Base-by-base conservation (phyloP, 2,329 filamentous ascomycete genomes). In the Tolypocladium album region DNA sequence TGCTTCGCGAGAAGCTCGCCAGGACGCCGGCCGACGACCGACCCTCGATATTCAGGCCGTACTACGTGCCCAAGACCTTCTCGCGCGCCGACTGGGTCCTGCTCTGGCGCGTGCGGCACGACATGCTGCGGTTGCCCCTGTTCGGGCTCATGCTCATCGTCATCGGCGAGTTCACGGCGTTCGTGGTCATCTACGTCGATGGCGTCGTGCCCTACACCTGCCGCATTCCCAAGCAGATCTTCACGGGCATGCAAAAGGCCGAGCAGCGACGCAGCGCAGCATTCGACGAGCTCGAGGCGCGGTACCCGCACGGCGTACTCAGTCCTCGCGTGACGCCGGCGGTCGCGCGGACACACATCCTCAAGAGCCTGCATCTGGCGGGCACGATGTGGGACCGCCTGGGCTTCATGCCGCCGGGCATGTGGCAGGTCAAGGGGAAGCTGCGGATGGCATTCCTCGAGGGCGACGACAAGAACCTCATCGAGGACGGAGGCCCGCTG, bases 101-200 rank as follows among this genome's bases (percentile, higher is more conserved):
- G 2, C 73, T 88, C 57, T 76, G 77, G 62, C 83, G 93, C 61
- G 87, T 86, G 50, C 77, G 79, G 50, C 82, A 88, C 67, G 94
- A 97, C 71, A 75, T 90, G 55, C 76, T 84, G n/a, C 86, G 91
- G 31, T 78, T 97, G 58, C 90, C 92, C 0, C 72, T 89, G 1
- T 97, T 99, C 70, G 86, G 78, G 0, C 62, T 96, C 3, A 76
- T 97, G 57, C 79, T 96, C 8, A 67, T 93, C 1, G 63, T 96
- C 20, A 90, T 89, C 70, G 93, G 92, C 34, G 93, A 97, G 74
- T 88, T 96, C 75, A 90, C 92, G 1, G 91, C 92, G 0, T 69
- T 97, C 7, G 74, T 95, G 7, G 88, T 96, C 1, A 76, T 92
- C 8, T 82, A 85, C 39, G 76, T 96, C 34, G 85, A 86, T 24